Conservation (phyloP, 1,284 basidiomycete genomes). For the Xerocomus minutiporus region DNA sequence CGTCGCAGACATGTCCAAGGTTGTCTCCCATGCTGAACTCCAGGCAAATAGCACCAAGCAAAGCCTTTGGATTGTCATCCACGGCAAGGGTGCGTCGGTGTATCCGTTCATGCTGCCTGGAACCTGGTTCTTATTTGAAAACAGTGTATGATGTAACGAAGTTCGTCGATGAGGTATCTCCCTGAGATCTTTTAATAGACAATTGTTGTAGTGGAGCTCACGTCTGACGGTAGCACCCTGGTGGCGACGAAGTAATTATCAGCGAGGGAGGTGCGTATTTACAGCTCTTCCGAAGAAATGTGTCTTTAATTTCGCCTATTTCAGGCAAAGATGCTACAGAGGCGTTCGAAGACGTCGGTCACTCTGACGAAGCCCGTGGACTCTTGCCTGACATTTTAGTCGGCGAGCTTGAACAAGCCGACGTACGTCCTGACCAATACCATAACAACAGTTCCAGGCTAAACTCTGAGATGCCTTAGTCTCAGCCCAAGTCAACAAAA, state of each 20-base stretch:
- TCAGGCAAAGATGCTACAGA: constrained; percentile 92
- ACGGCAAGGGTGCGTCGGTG: constrained; percentile 67
- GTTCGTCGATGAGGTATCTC: constrained; percentile 93
- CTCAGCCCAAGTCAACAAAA: constrained; percentile 41
- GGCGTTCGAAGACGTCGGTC: constrained; percentile 98
- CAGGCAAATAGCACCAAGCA: constrained; percentile 71
- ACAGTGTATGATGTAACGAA: constrained; percentile 92
- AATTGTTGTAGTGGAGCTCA: constrained; percentile 9
- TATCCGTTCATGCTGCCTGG: constrained; percentile 16
- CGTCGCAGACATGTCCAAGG: constrained; percentile 43
- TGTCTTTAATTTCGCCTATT: constrained; percentile 8
- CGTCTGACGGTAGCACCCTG: constrained; percentile 65
- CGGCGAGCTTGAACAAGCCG: constrained; percentile 71
- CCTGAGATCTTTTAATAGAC: background rate
- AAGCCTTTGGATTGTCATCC: constrained; percentile 74
- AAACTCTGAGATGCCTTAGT: constrained; percentile 6
- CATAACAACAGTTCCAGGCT: background rate
- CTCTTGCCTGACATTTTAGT: constrained; percentile 76
- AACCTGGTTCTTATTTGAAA: constrained; percentile 28
- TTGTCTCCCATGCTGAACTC: constrained; percentile 71
- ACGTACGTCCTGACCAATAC: constrained; percentile 44
- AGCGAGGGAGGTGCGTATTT: constrained; percentile 80
- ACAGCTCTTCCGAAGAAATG: constrained; percentile 1
- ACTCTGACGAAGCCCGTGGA: constrained; percentile 96
- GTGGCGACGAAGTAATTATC: constrained; percentile 95